Percentiles rank a stretch among this genome's conserved stretches.
Evolutionary conservation across 1,284 basidiomycete species (phyloP).

Genomic region (Papiliotrema terrestris): DNA sequence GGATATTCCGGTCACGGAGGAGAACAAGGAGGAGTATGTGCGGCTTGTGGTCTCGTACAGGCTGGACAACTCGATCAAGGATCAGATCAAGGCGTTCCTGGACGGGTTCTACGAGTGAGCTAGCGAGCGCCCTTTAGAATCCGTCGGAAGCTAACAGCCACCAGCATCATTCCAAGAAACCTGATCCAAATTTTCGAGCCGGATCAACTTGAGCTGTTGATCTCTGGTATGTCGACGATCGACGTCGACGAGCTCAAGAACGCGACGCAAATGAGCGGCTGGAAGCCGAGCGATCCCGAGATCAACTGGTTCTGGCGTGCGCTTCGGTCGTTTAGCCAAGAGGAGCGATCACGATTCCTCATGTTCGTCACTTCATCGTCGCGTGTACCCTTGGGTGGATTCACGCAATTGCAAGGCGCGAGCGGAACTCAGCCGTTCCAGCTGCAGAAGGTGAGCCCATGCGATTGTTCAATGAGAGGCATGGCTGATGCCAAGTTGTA

Average conservation of each 20-base stretch:
- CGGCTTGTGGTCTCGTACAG: constrained; percentile 73
- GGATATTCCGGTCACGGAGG: constrained; percentile 79
- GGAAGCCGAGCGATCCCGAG: constrained; percentile 69
- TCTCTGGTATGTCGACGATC: constrained; percentile 96
- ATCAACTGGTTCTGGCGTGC: constrained; percentile 99
- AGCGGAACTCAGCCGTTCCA: constrained; percentile 95
- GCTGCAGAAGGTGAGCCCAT: constrained; percentile 65
- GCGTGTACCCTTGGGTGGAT: constrained; percentile 89
- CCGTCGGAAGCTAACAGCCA: constrained; percentile 67
- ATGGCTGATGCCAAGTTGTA: constrained; percentile 53
- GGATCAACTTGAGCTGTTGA: constrained; percentile 94
- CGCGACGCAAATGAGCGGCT: constrained; percentile 54
- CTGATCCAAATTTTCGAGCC: constrained; percentile 76
- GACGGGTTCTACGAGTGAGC: constrained; percentile 82
- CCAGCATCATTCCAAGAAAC: constrained; percentile 46
- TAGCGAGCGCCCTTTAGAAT: constrained; percentile 46
- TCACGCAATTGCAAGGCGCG: constrained; percentile 87
- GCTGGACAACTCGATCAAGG: constrained; percentile 88
- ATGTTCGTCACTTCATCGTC: constrained; percentile 95
- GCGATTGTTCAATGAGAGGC: not conserved
- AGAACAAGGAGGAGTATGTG: constrained; percentile 97
- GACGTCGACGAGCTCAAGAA: constrained; percentile 98
- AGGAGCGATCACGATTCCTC: constrained; percentile 90
- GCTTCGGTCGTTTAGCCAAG: constrained; percentile 93
- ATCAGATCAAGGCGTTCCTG: constrained; percentile 90